Evolutionary conservation across 257 asterid genomes (phyloP).

Genomic region (Capsicum pubescens): DNA sequence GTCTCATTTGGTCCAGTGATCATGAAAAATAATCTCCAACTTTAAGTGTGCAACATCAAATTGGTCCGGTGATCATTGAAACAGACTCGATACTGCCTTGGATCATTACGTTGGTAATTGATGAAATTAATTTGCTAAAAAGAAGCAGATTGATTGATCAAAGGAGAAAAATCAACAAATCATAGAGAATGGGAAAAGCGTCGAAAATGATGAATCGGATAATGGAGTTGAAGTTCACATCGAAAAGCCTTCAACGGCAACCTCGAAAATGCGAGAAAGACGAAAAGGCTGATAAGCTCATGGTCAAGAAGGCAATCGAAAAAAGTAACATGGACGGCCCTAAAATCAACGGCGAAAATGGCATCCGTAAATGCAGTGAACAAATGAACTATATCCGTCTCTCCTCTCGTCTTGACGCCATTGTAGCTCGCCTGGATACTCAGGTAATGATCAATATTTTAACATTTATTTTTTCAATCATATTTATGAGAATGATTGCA

Average conservation of each 20-base stretch:
- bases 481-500: too few species aligned
- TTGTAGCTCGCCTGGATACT: constrained; percentile 93
- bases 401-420: constrained; percentile 93
- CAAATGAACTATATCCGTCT: constrained; percentile 96
- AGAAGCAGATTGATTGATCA: background rate
- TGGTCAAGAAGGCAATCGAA: constrained; percentile 95
- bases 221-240: constrained; percentile 92
- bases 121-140: too few species aligned
- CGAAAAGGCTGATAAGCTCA: constrained; percentile 87
- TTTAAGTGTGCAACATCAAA: too few species aligned
- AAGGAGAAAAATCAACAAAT: too few species aligned
- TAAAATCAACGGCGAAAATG: constrained; percentile 95
- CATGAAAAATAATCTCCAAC: too few species aligned
- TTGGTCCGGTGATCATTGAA: too few species aligned
- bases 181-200: constrained; percentile 69
- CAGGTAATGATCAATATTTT: constrained; percentile 37
- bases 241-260: constrained; percentile 85
- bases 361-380: constrained; percentile 93
- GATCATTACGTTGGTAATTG: too few species aligned
- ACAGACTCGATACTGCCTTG: too few species aligned
- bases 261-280: constrained; percentile 94
- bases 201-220: constrained; percentile 90
- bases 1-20: too few species aligned
- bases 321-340: constrained; percentile 99
- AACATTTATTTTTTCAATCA: too few species aligned